Conservation (phyloP, 208 protist genomes). For the Leishmania martiniquensis region DNA sequence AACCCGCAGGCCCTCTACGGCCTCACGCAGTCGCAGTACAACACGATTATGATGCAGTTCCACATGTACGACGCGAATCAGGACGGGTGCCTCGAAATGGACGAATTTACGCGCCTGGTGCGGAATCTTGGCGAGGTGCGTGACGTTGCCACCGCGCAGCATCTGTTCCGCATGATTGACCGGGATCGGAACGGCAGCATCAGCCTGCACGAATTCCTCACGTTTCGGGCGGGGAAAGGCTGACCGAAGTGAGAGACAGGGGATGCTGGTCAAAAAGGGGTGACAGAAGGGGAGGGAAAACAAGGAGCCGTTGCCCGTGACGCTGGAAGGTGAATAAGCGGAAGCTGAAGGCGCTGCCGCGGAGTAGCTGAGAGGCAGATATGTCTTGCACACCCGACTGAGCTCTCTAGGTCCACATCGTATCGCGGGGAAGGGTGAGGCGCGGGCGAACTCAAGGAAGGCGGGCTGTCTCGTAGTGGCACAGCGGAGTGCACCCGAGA, state of each 20-base stretch:
- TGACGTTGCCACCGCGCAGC: slow-evolving; percentile 30
- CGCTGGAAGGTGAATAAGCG: background rate
- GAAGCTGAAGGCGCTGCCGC: background rate
- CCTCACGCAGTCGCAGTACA: slow-evolving; percentile 80
- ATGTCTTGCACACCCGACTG: no score
- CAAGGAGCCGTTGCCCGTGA: background rate
- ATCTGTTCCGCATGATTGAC: slow-evolving; percentile 72
- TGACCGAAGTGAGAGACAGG: slow-evolving; percentile 1
- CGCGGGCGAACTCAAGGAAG: background rate
- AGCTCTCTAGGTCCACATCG: background rate
- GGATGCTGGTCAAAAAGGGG: background rate
- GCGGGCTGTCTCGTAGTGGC: background rate
- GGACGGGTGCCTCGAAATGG: slow-evolving; percentile 57
- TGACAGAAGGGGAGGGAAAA: background rate
- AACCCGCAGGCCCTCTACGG: slow-evolving; percentile 77
- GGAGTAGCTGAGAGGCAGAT: background rate
- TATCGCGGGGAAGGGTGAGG: background rate
- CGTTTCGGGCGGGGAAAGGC: slow-evolving; percentile 45
- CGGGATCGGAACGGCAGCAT: slow-evolving; percentile 45
- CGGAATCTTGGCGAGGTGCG: slow-evolving; percentile 51
- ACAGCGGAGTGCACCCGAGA: background rate
- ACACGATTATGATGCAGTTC: slow-evolving; percentile 90
- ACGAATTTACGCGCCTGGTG: slow-evolving; percentile 69
- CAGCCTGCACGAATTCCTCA: slow-evolving; percentile 81
- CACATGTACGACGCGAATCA: slow-evolving; percentile 74